Evolutionary conservation across 768 basidiomycete genomes (phyloP).

Genomic region (Auricularia sp.): DNA sequence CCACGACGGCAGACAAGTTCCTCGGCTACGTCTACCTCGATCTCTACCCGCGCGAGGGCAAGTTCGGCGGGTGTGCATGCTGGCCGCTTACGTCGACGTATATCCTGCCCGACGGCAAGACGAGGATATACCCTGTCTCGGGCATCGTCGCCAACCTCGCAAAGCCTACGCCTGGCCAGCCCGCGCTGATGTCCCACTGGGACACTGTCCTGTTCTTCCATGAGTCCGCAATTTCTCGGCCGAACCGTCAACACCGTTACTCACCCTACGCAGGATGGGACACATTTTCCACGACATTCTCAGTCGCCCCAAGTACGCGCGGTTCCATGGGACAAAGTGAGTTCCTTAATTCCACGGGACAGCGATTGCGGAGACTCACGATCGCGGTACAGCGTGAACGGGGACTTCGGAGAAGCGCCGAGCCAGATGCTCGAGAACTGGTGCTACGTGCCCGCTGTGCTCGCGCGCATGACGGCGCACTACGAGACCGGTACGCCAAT

Average conservation of each 20-base stretch:
- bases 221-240: conserved; percentile 27
- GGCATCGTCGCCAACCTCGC: conserved; percentile 90
- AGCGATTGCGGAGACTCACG: background rate
- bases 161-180: conserved; percentile 69
- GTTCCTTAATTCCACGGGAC: background rate
- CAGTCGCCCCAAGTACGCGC: conserved; percentile 55
- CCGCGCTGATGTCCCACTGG: conserved; percentile 75
- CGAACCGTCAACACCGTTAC: no score
- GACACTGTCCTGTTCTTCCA: conserved; percentile 90
- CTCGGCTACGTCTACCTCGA: conserved; percentile 84
- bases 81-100: conserved; percentile 69
- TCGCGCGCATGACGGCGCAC: conserved; percentile 72
- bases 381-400: conserved; percentile 37
- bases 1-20: conserved; percentile 60
- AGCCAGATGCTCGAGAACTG: conserved; percentile 92
- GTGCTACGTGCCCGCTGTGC: conserved; percentile 78
- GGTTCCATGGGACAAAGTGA: conserved; percentile 77
- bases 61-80: conserved; percentile 81
- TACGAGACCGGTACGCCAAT: conserved; percentile 65
- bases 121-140: conserved; percentile 58
- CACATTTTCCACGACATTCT: conserved; percentile 45
- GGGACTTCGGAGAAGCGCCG: conserved; percentile 82
- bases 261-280: conserved; percentile 47
- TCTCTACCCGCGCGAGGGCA: conserved; percentile 71
- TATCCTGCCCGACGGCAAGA: conserved; percentile 33